Percentiles rank a stretch among this genome's conserved stretches.
Evolutionary conservation across 371 early-diverging fungal species (phyloP).

Genomic region (Mucor mucedo): DNA sequence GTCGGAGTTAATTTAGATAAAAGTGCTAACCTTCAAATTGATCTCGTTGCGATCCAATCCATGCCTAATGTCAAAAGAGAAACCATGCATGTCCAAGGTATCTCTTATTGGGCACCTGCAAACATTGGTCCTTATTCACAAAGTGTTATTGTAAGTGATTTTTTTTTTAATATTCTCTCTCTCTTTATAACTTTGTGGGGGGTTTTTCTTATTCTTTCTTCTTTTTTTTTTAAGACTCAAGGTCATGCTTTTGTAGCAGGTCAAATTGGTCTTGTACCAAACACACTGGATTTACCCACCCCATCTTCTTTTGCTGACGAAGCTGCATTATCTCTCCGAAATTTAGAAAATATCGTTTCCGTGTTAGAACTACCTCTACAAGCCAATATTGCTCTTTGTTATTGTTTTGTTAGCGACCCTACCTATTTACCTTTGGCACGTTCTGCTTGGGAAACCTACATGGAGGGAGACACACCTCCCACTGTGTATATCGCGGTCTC

Average conservation of each 20-base stretch:
- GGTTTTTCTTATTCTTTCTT: not conserved
- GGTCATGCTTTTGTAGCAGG: slow-evolving; percentile 73
- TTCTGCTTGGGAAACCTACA: slow-evolving; percentile 42
- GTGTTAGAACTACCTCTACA: slow-evolving; percentile 35
- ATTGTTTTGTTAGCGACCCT: slow-evolving; percentile 51
- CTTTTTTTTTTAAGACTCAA: slow-evolving; percentile 41
- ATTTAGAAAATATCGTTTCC: slow-evolving; percentile 48
- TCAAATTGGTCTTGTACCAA: slow-evolving; percentile 78
- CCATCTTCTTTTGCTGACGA: slow-evolving; percentile 22
- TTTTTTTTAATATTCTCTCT: not conserved
- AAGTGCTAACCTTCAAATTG: slow-evolving; percentile 60
- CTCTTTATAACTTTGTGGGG: not conserved
- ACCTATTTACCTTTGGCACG: slow-evolving; percentile 35
- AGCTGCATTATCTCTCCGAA: slow-evolving; percentile 51
- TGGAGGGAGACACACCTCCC: slow-evolving; percentile 37
- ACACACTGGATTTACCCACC: slow-evolving; percentile 58
- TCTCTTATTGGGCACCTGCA: slow-evolving; percentile 88
- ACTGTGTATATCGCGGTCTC: slow-evolving; percentile 59
- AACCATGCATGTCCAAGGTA: slow-evolving; percentile 78
- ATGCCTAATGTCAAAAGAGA: slow-evolving; percentile 35
- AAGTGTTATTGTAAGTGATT: slow-evolving; percentile 53
- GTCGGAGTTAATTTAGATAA: slow-evolving; percentile 54
- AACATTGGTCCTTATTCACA: slow-evolving; percentile 85
- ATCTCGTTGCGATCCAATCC: slow-evolving; percentile 53
- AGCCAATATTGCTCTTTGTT: slow-evolving; percentile 42